Evolutionary conservation across 306 rosid genomes (phyloP).

Genomic region (Geum urbanum): DNA sequence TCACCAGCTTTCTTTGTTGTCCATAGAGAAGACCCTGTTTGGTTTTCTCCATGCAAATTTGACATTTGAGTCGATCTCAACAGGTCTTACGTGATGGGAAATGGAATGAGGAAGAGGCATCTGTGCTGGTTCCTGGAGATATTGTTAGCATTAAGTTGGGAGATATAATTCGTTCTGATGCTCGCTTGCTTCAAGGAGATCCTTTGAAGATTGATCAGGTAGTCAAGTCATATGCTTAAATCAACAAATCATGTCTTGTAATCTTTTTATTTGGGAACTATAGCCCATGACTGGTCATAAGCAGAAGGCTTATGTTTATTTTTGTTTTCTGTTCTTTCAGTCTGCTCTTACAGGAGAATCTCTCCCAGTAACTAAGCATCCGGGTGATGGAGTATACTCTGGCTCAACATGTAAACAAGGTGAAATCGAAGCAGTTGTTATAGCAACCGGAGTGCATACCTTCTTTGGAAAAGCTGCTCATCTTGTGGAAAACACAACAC

Average conservation of each 20-base stretch:
- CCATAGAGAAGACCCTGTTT: not conserved
- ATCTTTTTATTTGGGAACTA: not conserved
- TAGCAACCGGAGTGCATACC: constrained; percentile 18
- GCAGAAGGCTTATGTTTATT: not conserved
- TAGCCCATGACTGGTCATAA: not conserved
- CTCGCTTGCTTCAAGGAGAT: constrained; percentile 29
- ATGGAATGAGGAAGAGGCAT: constrained; percentile 29
- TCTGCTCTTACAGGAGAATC: constrained; percentile 26
- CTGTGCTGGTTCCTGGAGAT: constrained; percentile 29
- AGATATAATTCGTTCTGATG: constrained; percentile 28
- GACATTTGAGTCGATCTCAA: not conserved
- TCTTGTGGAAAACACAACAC: constrained; percentile 20
- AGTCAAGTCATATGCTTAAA: not conserved
- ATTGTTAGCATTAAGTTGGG: constrained; percentile 26
- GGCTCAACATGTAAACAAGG: constrained; percentile 27
- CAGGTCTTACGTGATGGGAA: constrained; percentile 24
- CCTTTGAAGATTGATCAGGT: constrained; percentile 26
- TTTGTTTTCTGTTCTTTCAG: not conserved
- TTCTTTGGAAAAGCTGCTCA: constrained; percentile 23
- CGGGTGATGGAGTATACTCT: constrained; percentile 21
- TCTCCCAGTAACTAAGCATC: constrained; percentile 18
- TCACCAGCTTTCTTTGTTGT: not conserved
- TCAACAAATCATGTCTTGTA: not conserved
- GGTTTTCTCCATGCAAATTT: not conserved
- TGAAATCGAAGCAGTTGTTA: constrained; percentile 22